These are phyloP conservation scores for Debaryomyces prosopidis DNA, from an alignment of 805 yeast species.

Conservation along the genomic window DNA sequence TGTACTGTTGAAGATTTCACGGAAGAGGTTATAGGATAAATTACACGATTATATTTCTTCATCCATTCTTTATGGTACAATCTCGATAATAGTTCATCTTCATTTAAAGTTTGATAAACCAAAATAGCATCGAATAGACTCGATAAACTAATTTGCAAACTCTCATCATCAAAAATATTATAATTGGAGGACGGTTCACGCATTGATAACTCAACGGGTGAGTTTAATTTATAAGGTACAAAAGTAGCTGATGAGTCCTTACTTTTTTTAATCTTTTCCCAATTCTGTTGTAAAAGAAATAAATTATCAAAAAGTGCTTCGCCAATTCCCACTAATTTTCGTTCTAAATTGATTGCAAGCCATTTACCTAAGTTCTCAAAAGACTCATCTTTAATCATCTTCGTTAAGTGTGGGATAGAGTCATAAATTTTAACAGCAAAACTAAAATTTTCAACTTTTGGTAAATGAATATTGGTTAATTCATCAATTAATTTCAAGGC, in stretches of 20 bases:
- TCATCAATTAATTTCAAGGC: slow-evolving; percentile 84
- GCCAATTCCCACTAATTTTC: slow-evolving; percentile 61
- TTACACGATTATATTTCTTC: slow-evolving; percentile 66
- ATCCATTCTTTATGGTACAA: slow-evolving; percentile 72
- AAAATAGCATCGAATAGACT: slow-evolving; percentile 80
- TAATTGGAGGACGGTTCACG: slow-evolving; percentile 55
- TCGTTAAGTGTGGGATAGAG: slow-evolving; percentile 74
- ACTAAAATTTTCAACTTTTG: slow-evolving; percentile 70
- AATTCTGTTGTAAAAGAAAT: slow-evolving; percentile 54
- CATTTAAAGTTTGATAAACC: slow-evolving; percentile 75
- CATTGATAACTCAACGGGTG: slow-evolving; percentile 80
- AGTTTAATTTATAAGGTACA: slow-evolving; percentile 67
- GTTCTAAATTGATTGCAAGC: slow-evolving; percentile 60
- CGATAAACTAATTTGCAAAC: slow-evolving; percentile 52
- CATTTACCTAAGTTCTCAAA: slow-evolving; percentile 65
- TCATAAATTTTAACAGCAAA: slow-evolving; percentile 72
- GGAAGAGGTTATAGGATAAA: slow-evolving; percentile 61
- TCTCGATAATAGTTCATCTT: slow-evolving; percentile 56
- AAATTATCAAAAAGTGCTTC: slow-evolving; percentile 55
- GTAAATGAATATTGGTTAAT: slow-evolving; percentile 65
- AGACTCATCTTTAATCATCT: slow-evolving; percentile 73
- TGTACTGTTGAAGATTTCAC: background rate
- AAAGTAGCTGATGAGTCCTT: slow-evolving; percentile 37
- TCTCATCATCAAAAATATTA: slow-evolving; percentile 48
- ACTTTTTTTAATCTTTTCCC: slow-evolving; percentile 51